A percentile compares a stretch with the other conserved stretches of the same genome.
phyloP scores from a whole-genome alignment of 176 grass and related monocot species.

The Leersia perrieri region DNA sequence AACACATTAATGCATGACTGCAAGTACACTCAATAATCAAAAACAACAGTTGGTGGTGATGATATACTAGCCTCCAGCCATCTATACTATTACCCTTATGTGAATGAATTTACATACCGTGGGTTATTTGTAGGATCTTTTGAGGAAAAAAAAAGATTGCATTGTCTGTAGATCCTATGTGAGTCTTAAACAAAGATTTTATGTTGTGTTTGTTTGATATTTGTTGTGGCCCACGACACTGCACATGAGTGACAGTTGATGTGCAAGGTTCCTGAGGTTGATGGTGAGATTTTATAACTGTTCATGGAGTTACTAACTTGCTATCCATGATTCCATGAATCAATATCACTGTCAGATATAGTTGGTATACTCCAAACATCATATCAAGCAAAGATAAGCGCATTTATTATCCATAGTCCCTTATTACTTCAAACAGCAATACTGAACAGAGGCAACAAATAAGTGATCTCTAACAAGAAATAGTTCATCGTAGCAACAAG shows the following conservation, averaged over 20 bases:
- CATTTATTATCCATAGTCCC: no score
- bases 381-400: slow-evolving; percentile 28
- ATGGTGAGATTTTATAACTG: slow-evolving; percentile 13
- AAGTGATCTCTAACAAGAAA: neutral
- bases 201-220: neutral
- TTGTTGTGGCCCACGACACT: neutral
- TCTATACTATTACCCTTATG: neutral
- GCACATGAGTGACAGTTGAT: slow-evolving; percentile 13
- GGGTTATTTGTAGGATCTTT: neutral
- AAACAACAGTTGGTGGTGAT: neutral
- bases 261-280: neutral
- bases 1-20: slow-evolving; percentile 1
- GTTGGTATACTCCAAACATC: slow-evolving; percentile 14
- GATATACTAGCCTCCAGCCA: neutral
- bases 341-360: neutral
- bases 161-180: neutral
- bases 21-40: slow-evolving; percentile 10
- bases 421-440: slow-evolving; percentile 1
- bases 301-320: slow-evolving; percentile 1
- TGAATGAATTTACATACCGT: neutral
- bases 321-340: neutral
- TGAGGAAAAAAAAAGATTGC: neutral
- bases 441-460: neutral
- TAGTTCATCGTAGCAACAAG: neutral
- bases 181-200: neutral